Evolutionary conservation across 1,284 basidiomycete species (phyloP), one percentile per base, ranked within the genome.

Genomic region (Ganoderma sinense): DNA sequence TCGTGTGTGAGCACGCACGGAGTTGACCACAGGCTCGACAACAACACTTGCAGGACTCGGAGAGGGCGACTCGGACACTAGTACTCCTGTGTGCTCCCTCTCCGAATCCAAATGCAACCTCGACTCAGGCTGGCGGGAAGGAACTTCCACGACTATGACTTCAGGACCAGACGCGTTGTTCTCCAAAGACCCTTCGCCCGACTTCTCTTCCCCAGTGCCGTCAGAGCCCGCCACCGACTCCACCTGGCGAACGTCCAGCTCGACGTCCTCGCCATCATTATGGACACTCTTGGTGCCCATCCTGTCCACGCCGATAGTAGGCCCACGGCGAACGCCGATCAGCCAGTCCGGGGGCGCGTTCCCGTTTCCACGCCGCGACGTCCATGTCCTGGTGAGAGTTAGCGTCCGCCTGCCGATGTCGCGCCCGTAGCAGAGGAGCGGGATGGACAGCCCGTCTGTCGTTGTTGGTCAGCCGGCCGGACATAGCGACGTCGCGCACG

Each of bases 381-480:
- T 80, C 76, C 74, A 77, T 4, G 80, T 80, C n/a, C 76, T 76
- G 3, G 79, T 75, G 29, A 82, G 66, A 26, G 79, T 80, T 29
- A 80, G 64, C 0, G 89, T 89, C 69, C 90, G 88, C 33, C 89
- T 88, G 73, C 88, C 88, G 0, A 95, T 87, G 23, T 85, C 88
- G 62, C 88, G 87, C 18, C 94, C 88, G 39, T 94, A 83, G 41
- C 87, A 91, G 84, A 96, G 95, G 85, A 94, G 94, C 1, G 94
- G 94, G 71, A 97, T 96, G 4, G 95, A 96, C 6, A 97, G 84
- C 45, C 96, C 95, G 81, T 96, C 93, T 93, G 75, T 13, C 33
- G n/a, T 7, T 1, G 14, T 10, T 20, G n/a, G 26, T 62, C 26
- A 62, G 41, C n/a, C 6, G 23, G 29, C 33, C 7, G 11, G 16